Evolutionary conservation across 768 basidiomycete genomes (phyloP).

Genomic region (Pisolithus albus): DNA sequence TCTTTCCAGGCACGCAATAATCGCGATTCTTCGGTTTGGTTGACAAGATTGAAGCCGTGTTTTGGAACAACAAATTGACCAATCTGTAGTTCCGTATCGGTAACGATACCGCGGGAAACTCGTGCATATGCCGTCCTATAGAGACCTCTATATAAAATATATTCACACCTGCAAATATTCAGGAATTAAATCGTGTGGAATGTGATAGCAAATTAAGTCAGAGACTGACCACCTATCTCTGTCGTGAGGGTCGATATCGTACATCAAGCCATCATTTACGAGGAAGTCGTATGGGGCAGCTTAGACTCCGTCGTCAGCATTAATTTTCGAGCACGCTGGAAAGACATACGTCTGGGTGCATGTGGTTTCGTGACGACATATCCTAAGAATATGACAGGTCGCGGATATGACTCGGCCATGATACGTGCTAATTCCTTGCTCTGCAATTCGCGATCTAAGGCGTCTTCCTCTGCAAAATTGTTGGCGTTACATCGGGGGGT

Average conservation of each 20-base stretch:
- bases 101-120: conserved; percentile 74
- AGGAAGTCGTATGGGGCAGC: conserved; percentile 73
- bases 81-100: conserved; percentile 87
- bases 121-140: conserved; percentile 80
- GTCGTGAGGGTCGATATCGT: conserved; percentile 75
- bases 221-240: conserved; percentile 55
- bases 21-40: conserved; percentile 55
- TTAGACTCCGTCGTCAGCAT: conserved; percentile 21
- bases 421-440: conserved; percentile 74
- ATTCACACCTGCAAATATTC: conserved; percentile 64
- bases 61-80: conserved; percentile 76
- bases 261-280: conserved; percentile 68
- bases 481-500: background rate
- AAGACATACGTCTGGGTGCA: conserved; percentile 50
- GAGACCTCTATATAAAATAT: conserved; percentile 77
- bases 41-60: conserved; percentile 43
- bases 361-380: conserved; percentile 73
- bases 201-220: background rate
- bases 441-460: conserved; percentile 83
- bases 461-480: conserved; percentile 63
- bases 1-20: conserved; percentile 66
- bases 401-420: conserved; percentile 61
- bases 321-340: background rate
- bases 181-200: background rate
- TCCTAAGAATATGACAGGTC: conserved; percentile 74